Conservation (phyloP, 352 stramenopile species). For the Phytophthora foliorum region DNA sequence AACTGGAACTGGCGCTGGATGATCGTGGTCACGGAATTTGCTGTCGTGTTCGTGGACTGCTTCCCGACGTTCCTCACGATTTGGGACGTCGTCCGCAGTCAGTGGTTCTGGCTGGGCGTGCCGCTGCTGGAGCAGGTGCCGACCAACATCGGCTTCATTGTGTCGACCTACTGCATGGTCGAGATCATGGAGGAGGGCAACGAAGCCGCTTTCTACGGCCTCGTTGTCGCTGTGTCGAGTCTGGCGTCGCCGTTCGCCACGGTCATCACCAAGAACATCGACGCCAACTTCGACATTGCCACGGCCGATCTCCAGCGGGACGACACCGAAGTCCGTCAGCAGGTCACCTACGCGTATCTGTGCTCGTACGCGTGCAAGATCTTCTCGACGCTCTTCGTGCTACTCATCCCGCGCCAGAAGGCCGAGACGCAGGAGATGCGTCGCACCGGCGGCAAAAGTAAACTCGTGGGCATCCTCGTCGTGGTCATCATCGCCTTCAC, state of each 20-base stretch:
- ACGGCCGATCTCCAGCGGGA: conserved; percentile 50
- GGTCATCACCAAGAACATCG: conserved; percentile 64
- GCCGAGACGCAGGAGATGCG: conserved; percentile 61
- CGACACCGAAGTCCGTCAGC: conserved; percentile 40
- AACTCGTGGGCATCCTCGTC: conserved; percentile 45
- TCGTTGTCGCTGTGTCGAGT: conserved; percentile 52
- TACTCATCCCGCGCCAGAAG: conserved; percentile 60
- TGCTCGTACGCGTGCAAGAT: conserved; percentile 52
- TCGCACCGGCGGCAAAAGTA: conserved; percentile 45
- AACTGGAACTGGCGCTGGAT: conserved; percentile 68
- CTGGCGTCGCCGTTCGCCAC: conserved; percentile 56
- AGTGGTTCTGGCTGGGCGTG: conserved; percentile 69
- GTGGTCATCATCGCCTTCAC: conserved; percentile 51
- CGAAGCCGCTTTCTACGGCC: conserved; percentile 58
- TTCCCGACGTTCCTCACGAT: conserved; percentile 61
- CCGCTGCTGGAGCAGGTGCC: conserved; percentile 56
- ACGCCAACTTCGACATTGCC: conserved; percentile 59
- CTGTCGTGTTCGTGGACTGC: conserved; percentile 50
- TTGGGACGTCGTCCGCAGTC: conserved; percentile 58
- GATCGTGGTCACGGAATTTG: conserved; percentile 48
- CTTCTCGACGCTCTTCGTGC: conserved; percentile 51
- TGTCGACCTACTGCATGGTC: conserved; percentile 61
- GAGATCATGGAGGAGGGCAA: conserved; percentile 63
- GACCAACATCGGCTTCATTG: conserved; percentile 54
- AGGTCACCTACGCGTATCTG: conserved; percentile 52